phyloP scores from a whole-genome alignment of 306 rosid genomes.

The Prosopis cineraria region DNA sequence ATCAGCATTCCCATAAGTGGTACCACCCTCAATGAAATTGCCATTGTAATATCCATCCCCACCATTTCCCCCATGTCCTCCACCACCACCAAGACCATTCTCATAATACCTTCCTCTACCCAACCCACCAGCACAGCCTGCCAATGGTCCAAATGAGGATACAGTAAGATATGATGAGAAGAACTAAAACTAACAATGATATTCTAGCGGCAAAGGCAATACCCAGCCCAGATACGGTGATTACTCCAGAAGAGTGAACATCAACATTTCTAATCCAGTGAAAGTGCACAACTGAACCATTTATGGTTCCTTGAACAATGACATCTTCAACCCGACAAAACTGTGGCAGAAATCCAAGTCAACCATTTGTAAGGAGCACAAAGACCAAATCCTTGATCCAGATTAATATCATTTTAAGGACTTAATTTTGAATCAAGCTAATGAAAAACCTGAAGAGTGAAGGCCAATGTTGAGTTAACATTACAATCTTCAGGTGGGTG shows the following conservation, averaged over 20 bases:
- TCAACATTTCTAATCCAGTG: constrained; percentile 76
- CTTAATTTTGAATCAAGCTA: constrained; percentile 39
- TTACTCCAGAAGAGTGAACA: constrained; percentile 61
- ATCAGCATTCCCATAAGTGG: constrained; percentile 76
- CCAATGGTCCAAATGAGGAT: constrained; percentile 38
- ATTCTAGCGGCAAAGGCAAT: constrained; percentile 38
- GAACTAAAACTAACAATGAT: constrained; percentile 21
- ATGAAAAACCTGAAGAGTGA: constrained; percentile 90
- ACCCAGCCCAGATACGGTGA: constrained; percentile 93
- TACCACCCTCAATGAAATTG: constrained; percentile 82
- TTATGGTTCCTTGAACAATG: constrained; percentile 70
- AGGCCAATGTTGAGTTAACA: constrained; percentile 88
- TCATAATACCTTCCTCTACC: constrained; percentile 69
- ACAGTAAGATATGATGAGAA: constrained; percentile 23
- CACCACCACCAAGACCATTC: constrained; percentile 89
- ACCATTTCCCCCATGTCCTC: constrained; percentile 97
- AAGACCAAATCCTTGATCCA: constrained; percentile 11
- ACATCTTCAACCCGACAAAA: constrained; percentile 93
- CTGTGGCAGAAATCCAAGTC: constrained; percentile 53
- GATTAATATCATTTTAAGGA: constrained; percentile 41
- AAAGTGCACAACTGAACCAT: constrained; percentile 90
- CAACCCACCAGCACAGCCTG: constrained; percentile 88
- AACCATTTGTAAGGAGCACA: constrained; percentile 8
- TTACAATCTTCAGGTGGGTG: constrained; percentile 99
- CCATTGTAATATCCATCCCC: constrained; percentile 89